These are phyloP conservation scores for Nemania diffusa DNA, from an alignment of 2,329 filamentous ascomycete genomes.

Conservation along the genomic window DNA sequence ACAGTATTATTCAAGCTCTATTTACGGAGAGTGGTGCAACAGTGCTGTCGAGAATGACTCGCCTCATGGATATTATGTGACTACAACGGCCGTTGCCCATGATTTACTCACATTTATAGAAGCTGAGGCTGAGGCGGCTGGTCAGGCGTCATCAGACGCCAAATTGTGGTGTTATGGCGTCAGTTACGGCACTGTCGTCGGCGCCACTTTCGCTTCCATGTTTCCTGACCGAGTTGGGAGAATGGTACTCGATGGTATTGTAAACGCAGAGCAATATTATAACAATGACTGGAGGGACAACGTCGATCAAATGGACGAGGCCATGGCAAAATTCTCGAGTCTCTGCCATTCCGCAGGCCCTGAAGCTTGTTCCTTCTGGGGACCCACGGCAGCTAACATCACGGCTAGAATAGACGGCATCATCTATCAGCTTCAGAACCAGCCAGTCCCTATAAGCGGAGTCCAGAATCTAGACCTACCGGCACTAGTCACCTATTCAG, in stretches of 20 bases:
- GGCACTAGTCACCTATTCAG: constrained; percentile 45
- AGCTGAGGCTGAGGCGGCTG: constrained; percentile 43
- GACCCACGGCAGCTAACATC: constrained; percentile 44
- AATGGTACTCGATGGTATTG: constrained; percentile 53
- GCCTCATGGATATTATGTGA: constrained; percentile 48
- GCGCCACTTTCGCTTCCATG: constrained; percentile 55
- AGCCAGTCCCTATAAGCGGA: constrained; percentile 43
- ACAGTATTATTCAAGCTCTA: constrained; percentile 48
- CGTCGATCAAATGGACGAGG: constrained; percentile 29
- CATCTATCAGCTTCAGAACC: constrained; percentile 42
- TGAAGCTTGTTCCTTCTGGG: constrained; percentile 46
- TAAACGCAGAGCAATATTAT: constrained; percentile 54
- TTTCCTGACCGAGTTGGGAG: constrained; percentile 56
- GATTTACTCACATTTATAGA: constrained; percentile 49
- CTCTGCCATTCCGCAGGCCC: constrained; percentile 41
- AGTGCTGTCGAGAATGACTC: constrained; percentile 42
- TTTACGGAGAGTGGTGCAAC: constrained; percentile 51
- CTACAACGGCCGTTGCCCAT: constrained; percentile 46
- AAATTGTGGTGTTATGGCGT: constrained; percentile 42
- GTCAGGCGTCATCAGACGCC: constrained; percentile 42
- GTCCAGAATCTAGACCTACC: constrained; percentile 34
- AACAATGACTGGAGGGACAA: constrained; percentile 24
- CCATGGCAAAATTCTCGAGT: constrained; percentile 26
- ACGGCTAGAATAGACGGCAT: constrained; percentile 43
- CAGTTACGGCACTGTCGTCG: constrained; percentile 54